Base-by-base conservation (phyloP, 2,329 filamentous ascomycete species). In the Aureobasidium sp. region DNA sequence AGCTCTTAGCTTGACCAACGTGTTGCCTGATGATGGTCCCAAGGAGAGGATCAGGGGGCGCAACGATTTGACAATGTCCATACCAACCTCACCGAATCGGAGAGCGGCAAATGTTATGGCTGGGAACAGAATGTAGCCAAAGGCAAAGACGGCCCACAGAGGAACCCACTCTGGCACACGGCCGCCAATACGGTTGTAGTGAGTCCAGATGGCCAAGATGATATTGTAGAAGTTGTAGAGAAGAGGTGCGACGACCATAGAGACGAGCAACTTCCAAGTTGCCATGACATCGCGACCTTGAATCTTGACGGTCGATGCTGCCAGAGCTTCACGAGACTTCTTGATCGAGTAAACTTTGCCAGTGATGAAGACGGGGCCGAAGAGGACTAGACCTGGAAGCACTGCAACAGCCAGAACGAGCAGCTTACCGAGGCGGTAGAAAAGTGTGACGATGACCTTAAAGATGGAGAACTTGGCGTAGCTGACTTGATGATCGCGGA, bases 21-120 rank as follows among this genome's bases (percentile, higher is more conserved):
- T 90, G 76, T 92, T 96, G 72, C 86, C 88, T 1, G 90, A 93
- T 5, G 86, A 86, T 1, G 94, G 94, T 68, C 89, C 88, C 69
- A 97, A 82, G 66, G 90, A 94, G 37, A 97, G 81, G 49, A 96
- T 79, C 10, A 99, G 83, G 6, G 94, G 94, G 10, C 91, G 85
- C 16, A 99, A 82, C 0, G 93, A 97, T 76, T 97, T 99, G 77
- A 94, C 79, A 61, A 99, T 97, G 71, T 99, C 94, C 91, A 99
- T 97, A 58, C 93, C 94, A n/a, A 96, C 88, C 76, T 99, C 94
- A 50, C 94, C 94, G 67, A 97, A 96, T 11, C 94, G 88, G 58
- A 99, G 85, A 7, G 94, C 91, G 5, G 91, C 92, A 73, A 96
- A 97, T 0, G 92, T 97, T 68, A 97, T 88, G 29, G 86, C 83